Percentiles rank a stretch among this genome's conserved stretches.
These are phyloP conservation scores for Chalciporus pseudorubinellus DNA, from an alignment of 768 basidiomycete species.

Conservation along the genomic window DNA sequence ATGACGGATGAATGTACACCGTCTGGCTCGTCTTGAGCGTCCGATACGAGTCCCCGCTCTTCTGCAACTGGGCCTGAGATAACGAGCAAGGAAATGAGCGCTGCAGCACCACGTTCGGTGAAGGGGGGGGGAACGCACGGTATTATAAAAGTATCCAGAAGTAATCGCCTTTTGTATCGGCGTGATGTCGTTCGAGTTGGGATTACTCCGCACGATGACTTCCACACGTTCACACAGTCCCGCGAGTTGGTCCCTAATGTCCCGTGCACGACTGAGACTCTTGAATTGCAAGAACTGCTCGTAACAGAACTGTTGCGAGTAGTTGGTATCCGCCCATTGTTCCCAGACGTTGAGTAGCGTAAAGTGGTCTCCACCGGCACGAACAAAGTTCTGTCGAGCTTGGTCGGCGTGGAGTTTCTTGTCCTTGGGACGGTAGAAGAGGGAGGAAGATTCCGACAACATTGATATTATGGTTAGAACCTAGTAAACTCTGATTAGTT, in stretches of 20 bases:
- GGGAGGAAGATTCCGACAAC: slow-evolving; percentile 91
- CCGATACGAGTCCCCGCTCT: slow-evolving; percentile 94
- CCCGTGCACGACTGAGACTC: slow-evolving; percentile 88
- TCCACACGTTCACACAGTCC: slow-evolving; percentile 96
- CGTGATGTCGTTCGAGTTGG: slow-evolving; percentile 89
- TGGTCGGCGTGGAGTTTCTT: slow-evolving; percentile 98
- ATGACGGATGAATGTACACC: slow-evolving; percentile 95
- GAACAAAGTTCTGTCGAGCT: slow-evolving; percentile 95
- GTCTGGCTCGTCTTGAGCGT: slow-evolving; percentile 96
- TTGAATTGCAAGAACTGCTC: slow-evolving; percentile 96
- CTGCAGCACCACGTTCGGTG: neutral
- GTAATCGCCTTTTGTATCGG: slow-evolving; percentile 95
- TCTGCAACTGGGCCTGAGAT: slow-evolving; percentile 81
- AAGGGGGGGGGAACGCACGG: slow-evolving; percentile 51
- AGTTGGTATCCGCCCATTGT: slow-evolving; percentile 98
- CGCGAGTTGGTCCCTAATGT: slow-evolving; percentile 95
- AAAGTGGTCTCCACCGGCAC: slow-evolving; percentile 95
- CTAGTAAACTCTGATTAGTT: slow-evolving; percentile 36
- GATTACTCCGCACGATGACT: slow-evolving; percentile 81
- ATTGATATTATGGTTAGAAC: slow-evolving; percentile 96
- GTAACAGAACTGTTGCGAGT: slow-evolving; percentile 95
- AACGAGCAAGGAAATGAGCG: neutral
- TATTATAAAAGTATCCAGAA: slow-evolving; percentile 94
- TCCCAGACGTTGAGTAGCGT: slow-evolving; percentile 98
- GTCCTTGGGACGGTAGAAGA: slow-evolving; percentile 97